Base-by-base conservation (phyloP, 2,329 filamentous ascomycete species). In the Diaporthe humulicola region DNA sequence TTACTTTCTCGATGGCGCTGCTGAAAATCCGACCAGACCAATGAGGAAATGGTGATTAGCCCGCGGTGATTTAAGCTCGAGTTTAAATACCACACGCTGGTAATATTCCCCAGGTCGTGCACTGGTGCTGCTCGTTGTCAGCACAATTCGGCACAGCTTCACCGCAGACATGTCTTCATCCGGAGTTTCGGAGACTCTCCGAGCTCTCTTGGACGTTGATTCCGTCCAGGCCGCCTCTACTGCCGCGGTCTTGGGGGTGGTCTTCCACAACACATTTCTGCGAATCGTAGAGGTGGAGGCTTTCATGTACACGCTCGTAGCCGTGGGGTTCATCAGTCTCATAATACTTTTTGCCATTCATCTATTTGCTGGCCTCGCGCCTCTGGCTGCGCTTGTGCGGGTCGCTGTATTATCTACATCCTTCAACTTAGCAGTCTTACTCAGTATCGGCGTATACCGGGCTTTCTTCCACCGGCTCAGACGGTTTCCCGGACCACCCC, bases 401-500 rank as follows among this genome's bases (percentile, higher is more conserved):
- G 58, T 67, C 8, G 15, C 48, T 22, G 17, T 77, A 7, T 42
- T 74, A 15, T 64, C 36, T 12, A 58, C 40, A 1, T 64, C 69
- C 17, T 77, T 79, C 69, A 75, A 77, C 25, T 10, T 14, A 8
- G 75, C 78, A 1, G 67, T 81, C 19, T 76, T 79, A 73, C 56
- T 78, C n/a, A 84, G 82, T 57, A 80, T 85, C n/a, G 15, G 81
- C 12, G 74, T 82, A 33, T 86, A 84, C 73, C 81, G 84, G 22
- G 64, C 84, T 14, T 82, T 80, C 36, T 81, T 86, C 61, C 86
- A 87, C 74, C 83, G 85, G 10, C 79, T 87, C 0, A 80, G 82
- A 3, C 81, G 79, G 22, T 85, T 85, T 67, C 86, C 85, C 14
- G 86, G 86, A 4, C 87, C 86, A 1, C 78, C 85, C 22, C 76